Percentiles rank a stretch among this genome's conserved stretches.
phyloP scores from a whole-genome alignment of 257 asterid genomes.

The Mentha longifolia region DNA sequence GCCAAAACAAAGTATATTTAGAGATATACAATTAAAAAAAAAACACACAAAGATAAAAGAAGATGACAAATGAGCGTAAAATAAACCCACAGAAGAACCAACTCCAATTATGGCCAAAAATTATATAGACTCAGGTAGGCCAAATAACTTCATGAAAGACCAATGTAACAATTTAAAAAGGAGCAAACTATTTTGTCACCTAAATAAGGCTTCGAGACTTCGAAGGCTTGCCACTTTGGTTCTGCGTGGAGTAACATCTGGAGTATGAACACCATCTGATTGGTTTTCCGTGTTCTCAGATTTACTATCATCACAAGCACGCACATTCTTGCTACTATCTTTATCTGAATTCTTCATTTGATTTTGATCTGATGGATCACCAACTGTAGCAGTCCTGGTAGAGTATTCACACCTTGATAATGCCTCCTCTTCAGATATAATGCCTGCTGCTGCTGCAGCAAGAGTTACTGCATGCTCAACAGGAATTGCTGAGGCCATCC shows the following conservation, averaged over 20 bases:
- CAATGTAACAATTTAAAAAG: constrained; percentile 27
- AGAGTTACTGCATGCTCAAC: constrained; percentile 63
- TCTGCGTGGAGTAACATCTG: constrained; percentile 45
- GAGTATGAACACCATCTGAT: constrained; percentile 44
- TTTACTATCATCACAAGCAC: constrained; percentile 47
- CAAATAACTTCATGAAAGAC: constrained; percentile 7
- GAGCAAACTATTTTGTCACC: constrained; percentile 52
- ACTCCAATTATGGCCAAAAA: constrained; percentile 21
- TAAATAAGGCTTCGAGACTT: constrained; percentile 71
- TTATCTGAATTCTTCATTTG: constrained; percentile 54
- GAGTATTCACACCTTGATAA: constrained; percentile 62
- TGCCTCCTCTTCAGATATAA: constrained; percentile 68
- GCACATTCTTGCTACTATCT: constrained; percentile 45
- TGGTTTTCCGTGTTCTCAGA: constrained; percentile 53
- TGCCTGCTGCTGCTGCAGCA: constrained; percentile 85
- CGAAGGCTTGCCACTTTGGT: constrained; percentile 47
- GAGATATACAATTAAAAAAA: constrained; percentile 12
- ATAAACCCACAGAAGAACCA: constrained; percentile 27
- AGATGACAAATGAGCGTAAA: constrained; percentile 15
- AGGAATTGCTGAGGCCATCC: constrained; percentile 79
- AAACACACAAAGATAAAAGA: background rate
- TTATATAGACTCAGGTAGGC: background rate
- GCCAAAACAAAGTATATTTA: constrained; percentile 50
- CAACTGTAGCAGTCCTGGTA: constrained; percentile 53
- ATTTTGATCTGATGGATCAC: constrained; percentile 62